Evolutionary conservation across 208 protist species (phyloP), one percentile per base, ranked within the genome.

Genomic region (Leishmania martiniquensis): DNA sequence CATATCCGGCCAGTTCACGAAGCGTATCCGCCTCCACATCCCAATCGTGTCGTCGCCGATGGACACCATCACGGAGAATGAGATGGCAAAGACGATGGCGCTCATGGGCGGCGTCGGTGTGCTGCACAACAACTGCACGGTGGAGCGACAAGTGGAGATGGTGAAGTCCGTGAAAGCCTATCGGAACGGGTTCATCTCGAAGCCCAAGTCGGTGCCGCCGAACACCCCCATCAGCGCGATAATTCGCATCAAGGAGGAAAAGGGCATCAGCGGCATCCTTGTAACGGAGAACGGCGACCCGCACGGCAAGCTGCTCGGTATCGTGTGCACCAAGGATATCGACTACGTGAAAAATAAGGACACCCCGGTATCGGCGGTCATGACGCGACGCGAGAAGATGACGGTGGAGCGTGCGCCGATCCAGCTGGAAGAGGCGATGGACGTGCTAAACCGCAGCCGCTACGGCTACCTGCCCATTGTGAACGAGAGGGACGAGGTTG

Each of bases 181-280:
- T 89, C 96, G 99, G 72, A 99, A 99, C 77, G 98, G 98, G 49
- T 99, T 99, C 80, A 99, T 99, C 79, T 95, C 91, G 39, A 91
- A 98, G 66, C 98, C 98, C 60, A 95, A 99, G 78, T 90, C 90
- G 10, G 90, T 99, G 44, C 54, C 80, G 4, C 96, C 98, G 42
- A 81, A 87, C 10, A 82, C 91, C 62, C 96, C 93, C 51, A 85
- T 99, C 67, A 86, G 73, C 17, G 91, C 97, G 71, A 98, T 99
- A 47, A 74, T 96, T 52, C 87, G 83, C 17, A 98, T 98, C 78
- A 99, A 99, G 77, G 79, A 87, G 37, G 89, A 90, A 52, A 93
- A 94, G 76, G 98, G 98, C 44, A 99, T 99, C 88, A 97, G 94
- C 45, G 98, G 98, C 66, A 98, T 99, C 79, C 94, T 99, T 22